Evolutionary conservation across 257 asterid genomes (phyloP).

Genomic region (Salvia hispanica): DNA sequence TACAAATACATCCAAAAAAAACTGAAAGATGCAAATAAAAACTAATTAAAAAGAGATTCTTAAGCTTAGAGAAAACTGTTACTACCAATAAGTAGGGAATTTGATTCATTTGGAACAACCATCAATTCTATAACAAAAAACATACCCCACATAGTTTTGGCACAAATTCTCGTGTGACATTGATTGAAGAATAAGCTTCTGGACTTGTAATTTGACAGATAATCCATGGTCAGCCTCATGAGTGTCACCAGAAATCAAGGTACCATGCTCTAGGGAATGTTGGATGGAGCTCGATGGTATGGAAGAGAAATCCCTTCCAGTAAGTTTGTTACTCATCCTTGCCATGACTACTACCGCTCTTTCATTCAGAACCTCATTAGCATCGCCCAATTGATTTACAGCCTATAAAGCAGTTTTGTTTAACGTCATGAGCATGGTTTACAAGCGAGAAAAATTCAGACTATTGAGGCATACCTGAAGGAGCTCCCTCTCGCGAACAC

Average conservation of each 20-base stretch:
- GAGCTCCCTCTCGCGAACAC: conserved; percentile 88
- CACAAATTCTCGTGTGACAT: conserved; percentile 87
- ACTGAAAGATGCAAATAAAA: no score
- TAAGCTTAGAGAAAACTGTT: no score
- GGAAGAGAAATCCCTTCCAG: conserved; percentile 92
- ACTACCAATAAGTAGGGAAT: no score
- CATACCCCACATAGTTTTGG: conserved; percentile 98
- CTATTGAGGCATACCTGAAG: conserved; percentile 61
- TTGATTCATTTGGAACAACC: no score
- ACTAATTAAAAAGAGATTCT: not conserved
- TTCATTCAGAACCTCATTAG: conserved; percentile 95
- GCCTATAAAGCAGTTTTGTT: conserved; percentile 50
- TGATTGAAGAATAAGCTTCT: conserved; percentile 94
- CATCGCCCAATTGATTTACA: conserved; percentile 95
- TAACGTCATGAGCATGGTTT: conserved; percentile 18
- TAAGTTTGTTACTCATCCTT: conserved; percentile 95
- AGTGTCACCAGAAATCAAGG: conserved; percentile 62
- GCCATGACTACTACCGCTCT: conserved; percentile 97
- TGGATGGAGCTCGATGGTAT: conserved; percentile 62
- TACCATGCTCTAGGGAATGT: conserved; percentile 64
- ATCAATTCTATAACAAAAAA: not conserved
- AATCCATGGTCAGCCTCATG: conserved; percentile 95
- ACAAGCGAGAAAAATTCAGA: not conserved
- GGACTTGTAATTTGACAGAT: conserved; percentile 89
- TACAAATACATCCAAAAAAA: not conserved